A percentile compares a stretch with the other conserved stretches of the same genome.
Evolutionary conservation across 2,329 filamentous ascomycete genomes (phyloP).

Genomic region (Penicillium occitanis): DNA sequence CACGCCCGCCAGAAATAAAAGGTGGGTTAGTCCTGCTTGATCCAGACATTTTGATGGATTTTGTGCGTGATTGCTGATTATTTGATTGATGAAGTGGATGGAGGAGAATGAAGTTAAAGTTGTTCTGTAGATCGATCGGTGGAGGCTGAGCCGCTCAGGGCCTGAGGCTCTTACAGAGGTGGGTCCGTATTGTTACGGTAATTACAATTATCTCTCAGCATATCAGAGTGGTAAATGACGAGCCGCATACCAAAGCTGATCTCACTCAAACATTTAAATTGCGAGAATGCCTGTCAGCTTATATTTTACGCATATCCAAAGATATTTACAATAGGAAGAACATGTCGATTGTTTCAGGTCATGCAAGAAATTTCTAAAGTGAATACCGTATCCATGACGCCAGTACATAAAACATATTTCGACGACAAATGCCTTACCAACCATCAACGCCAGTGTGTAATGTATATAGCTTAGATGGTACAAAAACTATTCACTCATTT

Average conservation of each 20-base stretch:
- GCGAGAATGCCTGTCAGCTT: not conserved
- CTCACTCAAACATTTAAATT: not conserved
- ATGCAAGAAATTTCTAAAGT: not conserved
- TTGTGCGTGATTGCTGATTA: not conserved
- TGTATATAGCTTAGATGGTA: not conserved
- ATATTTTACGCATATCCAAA: not conserved
- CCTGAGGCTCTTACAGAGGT: not conserved
- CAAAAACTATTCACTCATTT: conserved; percentile 8
- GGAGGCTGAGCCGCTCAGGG: not conserved
- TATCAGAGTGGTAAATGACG: not conserved
- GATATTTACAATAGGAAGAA: not conserved
- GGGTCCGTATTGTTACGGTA: not conserved
- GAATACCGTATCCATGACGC: not conserved
- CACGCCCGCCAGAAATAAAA: conserved; percentile 44
- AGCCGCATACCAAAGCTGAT: not conserved
- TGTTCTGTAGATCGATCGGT: not conserved
- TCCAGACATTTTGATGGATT: conserved; percentile 34
- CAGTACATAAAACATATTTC: not conserved
- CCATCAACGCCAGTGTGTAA: not conserved
- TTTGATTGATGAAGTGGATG: not conserved
- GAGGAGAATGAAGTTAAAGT: not conserved
- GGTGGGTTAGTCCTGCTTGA: conserved; percentile 28
- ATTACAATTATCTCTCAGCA: not conserved
- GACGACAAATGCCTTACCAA: not conserved
- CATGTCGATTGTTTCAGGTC: not conserved